Evolutionary conservation across 2,329 filamentous ascomycete species (phyloP).

Genomic region (Byssothecium circinans): DNA sequence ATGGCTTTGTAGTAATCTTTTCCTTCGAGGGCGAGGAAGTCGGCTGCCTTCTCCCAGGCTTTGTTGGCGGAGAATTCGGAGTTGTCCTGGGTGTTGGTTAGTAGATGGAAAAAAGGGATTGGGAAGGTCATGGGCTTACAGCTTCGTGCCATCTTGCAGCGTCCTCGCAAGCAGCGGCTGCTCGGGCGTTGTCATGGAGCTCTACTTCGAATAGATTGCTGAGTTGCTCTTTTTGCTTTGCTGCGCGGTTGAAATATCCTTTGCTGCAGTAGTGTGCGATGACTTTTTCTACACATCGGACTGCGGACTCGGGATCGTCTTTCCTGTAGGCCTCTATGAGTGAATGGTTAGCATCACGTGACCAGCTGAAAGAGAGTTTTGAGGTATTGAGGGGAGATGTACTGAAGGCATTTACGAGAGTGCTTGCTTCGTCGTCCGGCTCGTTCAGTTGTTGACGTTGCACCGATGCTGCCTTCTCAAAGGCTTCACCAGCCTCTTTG

Average conservation of each 20-base stretch:
- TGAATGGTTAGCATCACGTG: slow-evolving; percentile 18
- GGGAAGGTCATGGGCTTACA: slow-evolving; percentile 25
- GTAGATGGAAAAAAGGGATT: background rate
- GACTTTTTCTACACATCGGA: slow-evolving; percentile 74
- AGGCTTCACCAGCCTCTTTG: slow-evolving; percentile 82
- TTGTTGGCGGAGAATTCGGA: slow-evolving; percentile 77
- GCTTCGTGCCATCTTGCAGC: slow-evolving; percentile 85
- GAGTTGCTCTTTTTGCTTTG: slow-evolving; percentile 85
- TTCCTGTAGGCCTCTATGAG: slow-evolving; percentile 75
- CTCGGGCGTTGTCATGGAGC: slow-evolving; percentile 73
- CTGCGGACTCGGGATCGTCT: slow-evolving; percentile 79
- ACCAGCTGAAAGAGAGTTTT: background rate
- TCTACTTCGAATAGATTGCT: slow-evolving; percentile 85
- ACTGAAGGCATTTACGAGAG: slow-evolving; percentile 84
- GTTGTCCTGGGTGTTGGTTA: slow-evolving; percentile 30
- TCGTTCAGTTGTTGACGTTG: slow-evolving; percentile 83
- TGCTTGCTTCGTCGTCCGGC: slow-evolving; percentile 88
- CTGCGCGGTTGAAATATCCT: slow-evolving; percentile 88
- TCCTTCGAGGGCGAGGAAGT: slow-evolving; percentile 76
- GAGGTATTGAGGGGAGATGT: slow-evolving; percentile 7
- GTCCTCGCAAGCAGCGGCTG: slow-evolving; percentile 79
- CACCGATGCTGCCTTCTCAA: slow-evolving; percentile 80
- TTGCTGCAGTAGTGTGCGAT: slow-evolving; percentile 85
- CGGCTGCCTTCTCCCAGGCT: slow-evolving; percentile 87
- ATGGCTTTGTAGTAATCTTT: slow-evolving; percentile 57